A percentile compares a stretch with the other conserved stretches of the same genome.
Evolutionary conservation across 371 early-diverging fungal species (phyloP).

Genomic region (Mucor ambiguus): DNA sequence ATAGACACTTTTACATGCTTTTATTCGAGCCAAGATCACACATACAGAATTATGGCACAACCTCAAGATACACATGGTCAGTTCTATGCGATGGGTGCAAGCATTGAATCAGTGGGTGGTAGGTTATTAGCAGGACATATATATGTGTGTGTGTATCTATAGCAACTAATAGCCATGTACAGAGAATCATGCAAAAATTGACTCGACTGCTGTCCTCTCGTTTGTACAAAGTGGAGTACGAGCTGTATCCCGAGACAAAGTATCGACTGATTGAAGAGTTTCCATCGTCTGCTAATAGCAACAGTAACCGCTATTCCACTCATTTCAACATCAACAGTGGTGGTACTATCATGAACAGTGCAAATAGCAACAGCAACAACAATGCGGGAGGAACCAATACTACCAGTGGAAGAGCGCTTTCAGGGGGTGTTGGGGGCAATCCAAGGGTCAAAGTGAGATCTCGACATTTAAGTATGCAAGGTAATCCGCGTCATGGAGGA

Average conservation of each 20-base stretch:
- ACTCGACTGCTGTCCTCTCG: constrained; percentile 53
- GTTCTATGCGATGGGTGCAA: constrained; percentile 53
- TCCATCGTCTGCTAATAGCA: not conserved
- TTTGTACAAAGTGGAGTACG: constrained; percentile 58
- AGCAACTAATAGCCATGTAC: not conserved
- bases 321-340: constrained; percentile 6
- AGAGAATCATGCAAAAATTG: constrained; percentile 62
- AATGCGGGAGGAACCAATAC: not conserved
- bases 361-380: not conserved
- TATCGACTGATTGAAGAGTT: constrained; percentile 18
- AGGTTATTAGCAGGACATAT: constrained; percentile 13
- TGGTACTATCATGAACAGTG: not conserved
- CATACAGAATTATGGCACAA: constrained; percentile 55
- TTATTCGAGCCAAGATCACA: constrained; percentile 55
- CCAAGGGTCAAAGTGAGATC: constrained; percentile 14
- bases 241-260: constrained; percentile 23
- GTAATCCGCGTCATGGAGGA: constrained; percentile 8
- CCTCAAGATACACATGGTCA: constrained; percentile 46
- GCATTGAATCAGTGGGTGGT: constrained; percentile 64
- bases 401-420: not conserved
- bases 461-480: constrained; percentile 30
- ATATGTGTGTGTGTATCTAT: not conserved
- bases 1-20: constrained; percentile 60
- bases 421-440: constrained; percentile 17
- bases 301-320: constrained; percentile 16